These are phyloP conservation scores for Apiotrichum gracile DNA, from an alignment of 1,284 basidiomycete species.

Conservation along the genomic window DNA sequence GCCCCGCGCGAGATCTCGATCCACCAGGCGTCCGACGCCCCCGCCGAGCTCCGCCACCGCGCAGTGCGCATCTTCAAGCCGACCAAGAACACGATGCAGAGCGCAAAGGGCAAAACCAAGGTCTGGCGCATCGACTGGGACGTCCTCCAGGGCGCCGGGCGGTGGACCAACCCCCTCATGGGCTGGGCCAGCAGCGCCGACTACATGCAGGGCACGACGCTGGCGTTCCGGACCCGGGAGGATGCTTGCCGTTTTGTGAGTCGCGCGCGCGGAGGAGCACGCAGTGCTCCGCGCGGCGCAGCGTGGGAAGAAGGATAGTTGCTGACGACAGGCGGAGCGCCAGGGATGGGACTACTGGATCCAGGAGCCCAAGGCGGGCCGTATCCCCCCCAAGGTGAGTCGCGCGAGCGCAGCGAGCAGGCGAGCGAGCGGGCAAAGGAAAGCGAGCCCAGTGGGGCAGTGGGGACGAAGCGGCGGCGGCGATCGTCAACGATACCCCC, in stretches of 20 bases:
- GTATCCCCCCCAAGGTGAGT: constrained; percentile 65
- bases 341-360: constrained; percentile 54
- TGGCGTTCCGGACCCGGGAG: constrained; percentile 83
- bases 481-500: too few relatives aligned
- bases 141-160: constrained; percentile 73
- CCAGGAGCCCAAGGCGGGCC: constrained; percentile 62
- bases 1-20: constrained; percentile 28
- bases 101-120: constrained; percentile 75
- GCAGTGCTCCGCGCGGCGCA: not conserved
- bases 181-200: constrained; percentile 93
- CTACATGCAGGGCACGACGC: constrained; percentile 88
- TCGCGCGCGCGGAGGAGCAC: not conserved
- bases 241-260: constrained; percentile 79
- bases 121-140: constrained; percentile 97
- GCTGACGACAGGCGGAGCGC: constrained; percentile 40
- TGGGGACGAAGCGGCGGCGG: too few relatives aligned
- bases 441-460: not conserved
- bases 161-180: constrained; percentile 99
- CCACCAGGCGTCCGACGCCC: constrained; percentile 46
- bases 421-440: not conserved
- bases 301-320: not conserved
- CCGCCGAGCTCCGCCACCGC: constrained; percentile 29
- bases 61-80: constrained; percentile 87
- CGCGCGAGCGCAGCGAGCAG: constrained; percentile 51
- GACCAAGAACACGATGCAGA: constrained; percentile 92